Evolutionary conservation across 768 basidiomycete genomes (phyloP).

Genomic region (Suillus weaverae): DNA sequence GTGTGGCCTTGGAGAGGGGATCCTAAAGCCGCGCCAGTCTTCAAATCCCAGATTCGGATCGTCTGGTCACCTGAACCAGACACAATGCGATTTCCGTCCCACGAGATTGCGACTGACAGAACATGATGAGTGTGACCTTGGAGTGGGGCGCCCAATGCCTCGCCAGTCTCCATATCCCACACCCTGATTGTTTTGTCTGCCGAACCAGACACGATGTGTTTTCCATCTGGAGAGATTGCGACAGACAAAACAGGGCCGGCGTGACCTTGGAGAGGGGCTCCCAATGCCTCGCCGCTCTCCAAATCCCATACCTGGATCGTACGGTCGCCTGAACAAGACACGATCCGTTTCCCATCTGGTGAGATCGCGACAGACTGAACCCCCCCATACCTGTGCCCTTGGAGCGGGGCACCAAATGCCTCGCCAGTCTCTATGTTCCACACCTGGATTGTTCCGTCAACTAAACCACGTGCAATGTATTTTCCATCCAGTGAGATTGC

Average conservation of each 20-base stretch:
- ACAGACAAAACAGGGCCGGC: conserved; percentile 10
- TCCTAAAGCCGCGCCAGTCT: conserved; percentile 17
- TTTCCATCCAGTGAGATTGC: conserved; percentile 30
- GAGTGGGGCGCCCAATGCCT: background rate
- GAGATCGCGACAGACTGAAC: conserved; percentile 2
- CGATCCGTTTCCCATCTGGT: conserved; percentile 8
- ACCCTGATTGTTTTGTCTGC: background rate
- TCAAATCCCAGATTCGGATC: conserved; percentile 14
- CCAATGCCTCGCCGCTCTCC: too few relatives aligned
- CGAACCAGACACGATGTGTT: conserved; percentile 25
- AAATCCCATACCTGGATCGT: conserved; percentile 16
- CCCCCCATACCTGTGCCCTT: conserved; percentile 1
- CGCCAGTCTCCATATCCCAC: background rate
- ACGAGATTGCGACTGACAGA: background rate
- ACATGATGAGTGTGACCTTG: background rate
- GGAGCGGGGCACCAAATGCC: conserved; percentile 1
- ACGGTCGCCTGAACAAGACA: conserved; percentile 13
- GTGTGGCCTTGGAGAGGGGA: conserved; percentile 12
- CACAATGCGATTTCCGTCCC: background rate
- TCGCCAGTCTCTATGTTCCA: background rate
- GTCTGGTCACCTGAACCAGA: conserved; percentile 7
- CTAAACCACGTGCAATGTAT: conserved; percentile 23
- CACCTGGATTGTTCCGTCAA: background rate
- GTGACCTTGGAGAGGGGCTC: background rate
- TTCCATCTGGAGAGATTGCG: conserved; percentile 29